phyloP scores from a whole-genome alignment of 495 filamentous ascomycete species.

The Sordaria brevicollis region DNA sequence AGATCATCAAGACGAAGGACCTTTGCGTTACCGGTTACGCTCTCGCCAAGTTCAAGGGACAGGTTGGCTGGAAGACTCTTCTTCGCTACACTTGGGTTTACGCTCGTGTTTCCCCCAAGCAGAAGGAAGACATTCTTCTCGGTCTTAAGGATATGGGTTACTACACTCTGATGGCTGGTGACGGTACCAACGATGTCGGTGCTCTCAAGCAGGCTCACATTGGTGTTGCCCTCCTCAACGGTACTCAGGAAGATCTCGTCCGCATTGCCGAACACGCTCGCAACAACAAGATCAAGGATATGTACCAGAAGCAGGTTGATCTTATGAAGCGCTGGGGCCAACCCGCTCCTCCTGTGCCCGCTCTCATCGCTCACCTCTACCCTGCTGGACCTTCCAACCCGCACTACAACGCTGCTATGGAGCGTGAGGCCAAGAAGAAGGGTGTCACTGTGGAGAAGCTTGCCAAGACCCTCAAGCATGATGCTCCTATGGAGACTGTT shows the following conservation, averaged over 20 bases:
- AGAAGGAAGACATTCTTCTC: constrained; percentile 96
- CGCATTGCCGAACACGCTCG: constrained; percentile 88
- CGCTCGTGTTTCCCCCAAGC: constrained; percentile 93
- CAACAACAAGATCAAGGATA: constrained; percentile 92
- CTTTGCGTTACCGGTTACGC: constrained; percentile 96
- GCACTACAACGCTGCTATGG: constrained; percentile 89
- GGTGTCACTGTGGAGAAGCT: constrained; percentile 40
- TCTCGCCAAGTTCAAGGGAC: constrained; percentile 75
- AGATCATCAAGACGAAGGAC: constrained; percentile 80
- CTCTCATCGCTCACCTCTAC: constrained; percentile 87
- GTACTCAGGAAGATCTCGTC: constrained; percentile 79
- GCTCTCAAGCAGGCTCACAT: constrained; percentile 98
- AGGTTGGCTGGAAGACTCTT: constrained; percentile 59
- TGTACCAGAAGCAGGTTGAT: constrained; percentile 89
- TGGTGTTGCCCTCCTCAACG: constrained; percentile 91
- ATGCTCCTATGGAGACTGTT: constrained; percentile 46
- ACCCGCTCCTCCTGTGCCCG: constrained; percentile 77
- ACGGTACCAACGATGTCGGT: constrained; percentile 97
- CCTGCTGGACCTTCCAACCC: constrained; percentile 86
- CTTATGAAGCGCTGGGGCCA: constrained; percentile 94
- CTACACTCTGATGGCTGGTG: constrained; percentile 97
- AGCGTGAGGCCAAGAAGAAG: constrained; percentile 69
- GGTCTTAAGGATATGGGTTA: constrained; percentile 95
- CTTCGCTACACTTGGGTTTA: constrained; percentile 94
- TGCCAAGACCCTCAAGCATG: constrained; percentile 28